Evolutionary conservation across 2,329 filamentous ascomycete genomes (phyloP), one percentile per base, ranked within the genome.

Genomic region (Pestalotiopsis sp.): DNA sequence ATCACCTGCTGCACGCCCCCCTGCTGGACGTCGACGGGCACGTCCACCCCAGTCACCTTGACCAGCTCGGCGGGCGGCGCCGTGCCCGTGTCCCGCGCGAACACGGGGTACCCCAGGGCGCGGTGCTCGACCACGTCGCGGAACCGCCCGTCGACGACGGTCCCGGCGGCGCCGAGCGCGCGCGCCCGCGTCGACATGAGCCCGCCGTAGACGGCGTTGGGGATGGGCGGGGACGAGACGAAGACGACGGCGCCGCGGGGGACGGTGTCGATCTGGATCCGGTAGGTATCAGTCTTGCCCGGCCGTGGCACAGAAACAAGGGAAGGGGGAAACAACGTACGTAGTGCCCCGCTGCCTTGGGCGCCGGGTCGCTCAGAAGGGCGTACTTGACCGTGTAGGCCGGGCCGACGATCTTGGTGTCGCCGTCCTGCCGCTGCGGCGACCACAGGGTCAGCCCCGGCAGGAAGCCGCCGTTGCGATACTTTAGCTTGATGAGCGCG

Each of bases 351-450:
- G 79, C 73, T 25, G 80, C 76, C 72, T 84, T 86, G 0, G 85
- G 82, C 5, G 80, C 78, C 11, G 83, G 81, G 69, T 86, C 83
- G 61, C 81, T 79, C 60, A 84, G 79, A 3, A 80, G 79, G 14
- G 82, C 85, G 71, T 87, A 88, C 71, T 84, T 80, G 64, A 88
- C 86, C 0, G 85, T 88, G 71, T 86, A 87, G 5, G 85, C 87
- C 12, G 84, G 85, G 3, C 87, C 87, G 23, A 86, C 79, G 67
- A 88, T 85, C 75, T 86, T 87, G 56, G 85, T 85, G 12, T 77
- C 71, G 4, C 85, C 85, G 23, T 80, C 80, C 77, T 87, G 85
- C 52, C 83, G 82, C 64, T 81, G 76, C 1, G 86, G 86, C 2
- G 86, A 88, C 80, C 82, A 88, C 81, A 88, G 84, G 31, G 82